Percentiles rank a stretch among this genome's conserved stretches.
Evolutionary conservation across 257 asterid species (phyloP).

Genomic region (Penstemon newberryi): DNA sequence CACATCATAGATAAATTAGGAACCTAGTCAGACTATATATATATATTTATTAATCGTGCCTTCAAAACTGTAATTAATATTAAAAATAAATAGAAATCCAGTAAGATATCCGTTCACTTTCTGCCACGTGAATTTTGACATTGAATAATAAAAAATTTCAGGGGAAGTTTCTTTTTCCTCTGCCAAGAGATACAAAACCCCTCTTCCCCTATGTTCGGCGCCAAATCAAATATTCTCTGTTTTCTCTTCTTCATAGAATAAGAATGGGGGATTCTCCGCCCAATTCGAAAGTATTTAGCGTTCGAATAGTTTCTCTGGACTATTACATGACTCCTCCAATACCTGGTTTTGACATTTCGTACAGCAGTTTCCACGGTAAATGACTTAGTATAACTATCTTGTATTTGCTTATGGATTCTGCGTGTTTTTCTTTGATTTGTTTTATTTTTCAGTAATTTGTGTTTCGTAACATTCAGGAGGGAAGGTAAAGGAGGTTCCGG

Average conservation of each 20-base stretch:
- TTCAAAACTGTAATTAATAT: no score
- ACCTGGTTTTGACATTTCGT: conserved; percentile 62
- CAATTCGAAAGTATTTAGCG: conserved; percentile 49
- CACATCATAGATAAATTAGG: not conserved
- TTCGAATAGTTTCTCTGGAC: conserved; percentile 83
- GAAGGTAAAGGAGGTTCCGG: conserved; percentile 90
- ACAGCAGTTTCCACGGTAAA: conserved; percentile 70
- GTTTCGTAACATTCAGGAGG: conserved; percentile 55
- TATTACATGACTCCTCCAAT: conserved; percentile 80
- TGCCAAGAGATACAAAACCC: not conserved
- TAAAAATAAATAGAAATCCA: not conserved
- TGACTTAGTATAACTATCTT: not conserved
- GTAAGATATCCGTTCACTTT: not conserved
- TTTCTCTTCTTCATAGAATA: not conserved
- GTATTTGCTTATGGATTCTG: conserved; percentile 3
- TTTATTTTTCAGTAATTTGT: conserved; percentile 9
- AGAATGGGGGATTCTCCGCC: conserved; percentile 59
- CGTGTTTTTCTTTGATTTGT: not conserved
- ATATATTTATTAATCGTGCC: no score
- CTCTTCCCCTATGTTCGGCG: not conserved
- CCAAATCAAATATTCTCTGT: not conserved
- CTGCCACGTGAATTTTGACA: not conserved
- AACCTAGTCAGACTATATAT: no score
- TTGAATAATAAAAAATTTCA: not conserved
- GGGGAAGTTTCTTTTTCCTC: not conserved